Percentiles rank a stretch among this genome's conserved stretches.
Conservation (phyloP, 306 rosid genomes). For the Hippophae rhamnoides region DNA sequence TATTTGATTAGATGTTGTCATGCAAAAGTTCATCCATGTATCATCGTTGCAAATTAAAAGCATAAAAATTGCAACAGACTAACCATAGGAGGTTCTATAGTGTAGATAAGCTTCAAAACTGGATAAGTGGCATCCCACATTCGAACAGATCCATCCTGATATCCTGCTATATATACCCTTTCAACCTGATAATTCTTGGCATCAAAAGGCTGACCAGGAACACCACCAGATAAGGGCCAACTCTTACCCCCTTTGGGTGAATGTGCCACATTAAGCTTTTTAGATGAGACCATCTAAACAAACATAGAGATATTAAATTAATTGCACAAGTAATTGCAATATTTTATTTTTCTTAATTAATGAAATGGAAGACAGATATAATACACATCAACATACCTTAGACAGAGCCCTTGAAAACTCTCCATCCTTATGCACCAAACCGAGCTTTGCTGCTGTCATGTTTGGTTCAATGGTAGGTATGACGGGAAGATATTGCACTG, state of each 20-base stretch:
- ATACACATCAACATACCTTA: slow-evolving; percentile 37
- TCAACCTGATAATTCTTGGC: slow-evolving; percentile 39
- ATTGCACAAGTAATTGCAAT: slow-evolving; percentile 33
- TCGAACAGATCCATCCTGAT: slow-evolving; percentile 75
- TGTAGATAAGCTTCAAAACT: slow-evolving; percentile 36
- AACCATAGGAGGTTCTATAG: slow-evolving; percentile 24
- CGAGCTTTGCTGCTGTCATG: slow-evolving; percentile 55
- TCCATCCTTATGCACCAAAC: slow-evolving; percentile 34
- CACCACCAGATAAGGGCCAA: slow-evolving; percentile 86
- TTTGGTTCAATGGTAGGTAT: slow-evolving; percentile 65
- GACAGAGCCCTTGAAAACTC: slow-evolving; percentile 36
- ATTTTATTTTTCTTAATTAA: too few species aligned
- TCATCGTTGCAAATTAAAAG: slow-evolving; percentile 17
- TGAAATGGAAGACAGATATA: slow-evolving; percentile 2
- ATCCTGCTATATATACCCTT: slow-evolving; percentile 69
- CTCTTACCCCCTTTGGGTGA: slow-evolving; percentile 21
- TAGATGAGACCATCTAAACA: slow-evolving; percentile 41
- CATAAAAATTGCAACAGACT: slow-evolving; percentile 27
- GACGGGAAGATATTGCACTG: slow-evolving; percentile 40
- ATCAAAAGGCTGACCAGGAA: slow-evolving; percentile 38
- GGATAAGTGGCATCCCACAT: slow-evolving; percentile 85
- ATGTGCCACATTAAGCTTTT: slow-evolving; percentile 31
- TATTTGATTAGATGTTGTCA: slow-evolving; percentile 3
- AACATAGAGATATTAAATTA: slow-evolving; percentile 5
- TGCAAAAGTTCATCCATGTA: slow-evolving; percentile 3